Base-by-base conservation (phyloP, 495 filamentous ascomycete species). In the Glonium stellatum region DNA sequence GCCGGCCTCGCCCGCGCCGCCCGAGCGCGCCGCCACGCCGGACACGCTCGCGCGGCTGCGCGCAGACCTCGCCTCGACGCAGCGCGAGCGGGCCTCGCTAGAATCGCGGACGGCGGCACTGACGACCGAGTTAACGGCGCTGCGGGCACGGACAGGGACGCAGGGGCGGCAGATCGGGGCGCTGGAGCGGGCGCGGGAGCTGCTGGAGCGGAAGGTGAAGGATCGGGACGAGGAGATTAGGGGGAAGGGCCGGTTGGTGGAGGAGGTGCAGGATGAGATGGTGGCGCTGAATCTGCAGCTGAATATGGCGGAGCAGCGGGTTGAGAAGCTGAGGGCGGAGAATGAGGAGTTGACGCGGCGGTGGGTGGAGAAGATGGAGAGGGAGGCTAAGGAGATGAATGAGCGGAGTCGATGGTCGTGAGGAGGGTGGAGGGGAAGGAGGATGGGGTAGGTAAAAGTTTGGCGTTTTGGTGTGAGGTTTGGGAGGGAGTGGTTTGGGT, bases 261-360 rank as follows among this genome's bases (percentile, higher is more conserved):
- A 89, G 82, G 84, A 91, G 66, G 84, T 95, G 59, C 92, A 97
- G 72, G 92, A 96, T 72, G 92, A 97, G 68, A 82, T 93, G 63
- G 81, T 92, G 41, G 84, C 89, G 1, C 73, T 95, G 49, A 90
- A 89, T 59, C 80, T 97, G 61, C 87, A 97, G 72, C 79, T 96
- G 3, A 90, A 96, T 67, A 84, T 96, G 78, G 82, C 86, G 9
- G 88, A 92, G 68, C 80, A 90, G 69, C 80, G 79, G 65, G 77
- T 77, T 5, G 79, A 80, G 61, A 84, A 83, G 66, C 75, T 95
- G 57, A 76, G 83, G 69, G 78, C 77, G n/a, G 92, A 97, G 68
- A 96, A 97, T 67, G 80, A 89, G 67, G 87, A 96, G 49, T 76
- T 97, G 37, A 83, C 96, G 54, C 85, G 91, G 67, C 81, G 92